Conservation (phyloP, 2,329 filamentous ascomycete genomes). For the Berkeleyomyces basicola region DNA sequence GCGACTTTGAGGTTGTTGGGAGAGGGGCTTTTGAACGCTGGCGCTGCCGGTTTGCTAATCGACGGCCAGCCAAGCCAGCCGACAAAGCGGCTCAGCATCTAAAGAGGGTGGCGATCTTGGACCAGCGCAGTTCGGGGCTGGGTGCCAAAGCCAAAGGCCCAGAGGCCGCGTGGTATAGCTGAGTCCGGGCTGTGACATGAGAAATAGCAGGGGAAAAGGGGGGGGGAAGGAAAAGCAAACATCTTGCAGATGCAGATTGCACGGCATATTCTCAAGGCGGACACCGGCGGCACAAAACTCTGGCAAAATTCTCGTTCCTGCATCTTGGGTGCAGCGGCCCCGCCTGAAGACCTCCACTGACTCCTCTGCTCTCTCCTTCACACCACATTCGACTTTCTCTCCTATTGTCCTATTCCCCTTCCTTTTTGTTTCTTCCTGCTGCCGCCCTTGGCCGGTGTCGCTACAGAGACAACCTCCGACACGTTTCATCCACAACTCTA, state of each 20-base stretch:
- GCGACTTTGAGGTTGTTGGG: background rate
- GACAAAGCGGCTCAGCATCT: too few relatives aligned
- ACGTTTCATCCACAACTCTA: background rate
- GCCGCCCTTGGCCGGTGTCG: background rate
- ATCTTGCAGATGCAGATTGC: background rate
- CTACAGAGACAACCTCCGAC: background rate
- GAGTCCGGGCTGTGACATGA: background rate
- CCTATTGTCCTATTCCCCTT: background rate
- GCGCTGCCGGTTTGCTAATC: too few relatives aligned
- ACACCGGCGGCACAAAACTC: too few relatives aligned
- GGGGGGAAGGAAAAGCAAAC: background rate
- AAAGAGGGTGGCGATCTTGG: too few relatives aligned
- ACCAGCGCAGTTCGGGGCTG: too few relatives aligned
- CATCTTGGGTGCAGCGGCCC: background rate
- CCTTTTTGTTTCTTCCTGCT: background rate
- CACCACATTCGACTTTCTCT: background rate
- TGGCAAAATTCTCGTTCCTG: background rate
- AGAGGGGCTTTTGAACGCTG: too few relatives aligned
- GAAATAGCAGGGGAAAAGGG: background rate
- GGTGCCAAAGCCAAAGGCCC: too few relatives aligned
- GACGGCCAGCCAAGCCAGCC: too few relatives aligned
- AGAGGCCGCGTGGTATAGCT: too few relatives aligned
- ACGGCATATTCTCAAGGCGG: background rate
- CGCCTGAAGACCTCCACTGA: background rate
- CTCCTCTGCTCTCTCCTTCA: too few relatives aligned